Base-by-base conservation (phyloP, 345 rosid genomes). In the Stellera chamaejasme region DNA sequence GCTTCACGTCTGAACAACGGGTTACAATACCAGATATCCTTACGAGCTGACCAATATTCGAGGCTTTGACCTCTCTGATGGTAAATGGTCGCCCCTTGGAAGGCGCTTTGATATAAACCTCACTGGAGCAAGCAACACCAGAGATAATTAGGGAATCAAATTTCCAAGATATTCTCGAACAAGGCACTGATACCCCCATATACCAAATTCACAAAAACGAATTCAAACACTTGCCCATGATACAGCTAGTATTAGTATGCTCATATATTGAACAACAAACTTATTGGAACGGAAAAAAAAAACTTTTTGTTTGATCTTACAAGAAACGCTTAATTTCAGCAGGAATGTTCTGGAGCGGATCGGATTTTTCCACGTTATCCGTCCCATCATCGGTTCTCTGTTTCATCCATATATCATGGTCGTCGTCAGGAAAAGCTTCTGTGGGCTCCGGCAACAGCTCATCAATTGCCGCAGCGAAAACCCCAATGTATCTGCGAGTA, bases 1-100 rank as follows among this genome's bases (percentile, higher is more conserved):
- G 97, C 80, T 93, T 93, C 57, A 93, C 99, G 76, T 93, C 99
- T 14, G 99, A 93, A 66, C 99, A 93, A 10, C 97, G 95, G 11
- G 96, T 93, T 58, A 93, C 83, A 77, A 93, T 90, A 54, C 99
- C 99, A 27, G 97, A 81, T 71, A 77, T 83, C 65, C 76, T 83
- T 2, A 93, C 96, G 70, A 93, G 94, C 62, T 89, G 96, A 23
- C 97, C 99, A 66, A 93, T 89, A 57, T 80, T 67, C 43, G 97
- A 87, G 62, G 99, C 94, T 74, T 75, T 93, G 69, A 93, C 97
- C 72, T 87, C 97, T 81, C 99, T 90, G 53, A 93, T 83, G 42
- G 90, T 82, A 68, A 72, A 85, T 44, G 94, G 77, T 27, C 77
- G 63, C 65, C 83, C 96, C 72, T 90, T 93, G 8, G 97, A 81